Conservation (phyloP, 2,329 filamentous ascomycete species). For the Sporothrix luriei region DNA sequence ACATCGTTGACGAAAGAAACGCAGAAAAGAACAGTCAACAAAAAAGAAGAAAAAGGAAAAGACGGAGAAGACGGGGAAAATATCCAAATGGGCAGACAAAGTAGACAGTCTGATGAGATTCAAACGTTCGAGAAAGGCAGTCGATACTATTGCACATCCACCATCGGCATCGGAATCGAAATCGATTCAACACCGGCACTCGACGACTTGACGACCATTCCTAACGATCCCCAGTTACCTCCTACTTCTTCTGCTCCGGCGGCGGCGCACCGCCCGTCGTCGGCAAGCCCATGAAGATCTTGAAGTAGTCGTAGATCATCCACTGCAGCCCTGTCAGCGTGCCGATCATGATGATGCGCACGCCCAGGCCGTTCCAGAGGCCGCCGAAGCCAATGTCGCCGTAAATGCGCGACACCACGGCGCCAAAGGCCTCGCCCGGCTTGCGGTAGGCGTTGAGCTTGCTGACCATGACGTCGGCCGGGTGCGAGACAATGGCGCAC, state of each 20-base stretch:
- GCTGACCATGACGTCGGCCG: conserved; percentile 86
- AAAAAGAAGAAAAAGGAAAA: neutral
- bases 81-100: neutral
- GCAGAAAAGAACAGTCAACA: neutral
- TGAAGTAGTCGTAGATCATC: conserved; percentile 93
- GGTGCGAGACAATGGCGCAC: conserved; percentile 79
- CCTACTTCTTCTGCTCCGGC: conserved; percentile 53
- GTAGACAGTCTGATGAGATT: neutral
- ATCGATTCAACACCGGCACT: neutral
- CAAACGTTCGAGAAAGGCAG: neutral
- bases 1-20: neutral
- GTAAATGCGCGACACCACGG: conserved; percentile 79
- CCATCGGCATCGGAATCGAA: too few relatives aligned
- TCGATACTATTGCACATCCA: too few relatives aligned
- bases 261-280: conserved; percentile 70
- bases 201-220: neutral
- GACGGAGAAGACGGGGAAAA: neutral
- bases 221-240: neutral
- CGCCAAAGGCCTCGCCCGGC: conserved; percentile 75
- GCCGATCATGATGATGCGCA: conserved; percentile 87
- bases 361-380: conserved; percentile 88
- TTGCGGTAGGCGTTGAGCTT: conserved; percentile 82
- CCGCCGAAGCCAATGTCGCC: conserved; percentile 81
- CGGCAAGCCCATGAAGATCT: conserved; percentile 85
- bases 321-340: conserved; percentile 83